These are phyloP conservation scores for Ophiostoma ips DNA, from an alignment of 2,329 filamentous ascomycete genomes.

Conservation along the genomic window DNA sequence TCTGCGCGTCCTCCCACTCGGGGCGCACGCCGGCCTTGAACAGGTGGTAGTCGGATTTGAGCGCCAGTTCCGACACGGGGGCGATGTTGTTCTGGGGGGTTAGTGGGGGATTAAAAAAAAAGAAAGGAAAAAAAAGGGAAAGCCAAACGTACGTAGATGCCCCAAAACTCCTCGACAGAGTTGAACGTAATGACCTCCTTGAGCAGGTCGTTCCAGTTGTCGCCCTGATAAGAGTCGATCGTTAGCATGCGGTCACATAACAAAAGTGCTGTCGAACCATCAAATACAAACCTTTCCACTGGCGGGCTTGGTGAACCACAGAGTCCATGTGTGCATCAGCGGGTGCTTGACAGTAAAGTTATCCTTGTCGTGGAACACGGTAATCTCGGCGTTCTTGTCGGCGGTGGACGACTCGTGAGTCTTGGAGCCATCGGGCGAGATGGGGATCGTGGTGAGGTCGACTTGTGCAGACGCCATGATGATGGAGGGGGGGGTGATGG, in stretches of 20 bases:
- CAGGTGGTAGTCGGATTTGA: conserved; percentile 98
- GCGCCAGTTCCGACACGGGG: conserved; percentile 81
- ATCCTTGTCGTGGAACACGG: conserved; percentile 94
- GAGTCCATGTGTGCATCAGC: conserved; percentile 91
- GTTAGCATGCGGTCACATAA: conserved; percentile 9
- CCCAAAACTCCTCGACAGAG: conserved; percentile 99
- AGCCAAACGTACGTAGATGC: conserved; percentile 69
- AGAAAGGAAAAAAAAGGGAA: not conserved
- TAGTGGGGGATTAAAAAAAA: conserved; percentile 5
- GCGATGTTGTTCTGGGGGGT: conserved; percentile 84
- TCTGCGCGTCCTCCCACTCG: conserved; percentile 96
- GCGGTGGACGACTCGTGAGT: conserved; percentile 28
- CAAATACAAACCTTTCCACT: conserved; percentile 62
- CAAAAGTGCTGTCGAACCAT: too few relatives aligned
- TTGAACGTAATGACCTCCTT: conserved; percentile 99
- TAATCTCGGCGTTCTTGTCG: conserved; percentile 51
- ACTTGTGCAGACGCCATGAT: conserved; percentile 38
- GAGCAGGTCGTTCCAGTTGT: conserved; percentile 96
- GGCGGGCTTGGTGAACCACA: conserved; percentile 98
- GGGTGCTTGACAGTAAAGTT: conserved; percentile 99
- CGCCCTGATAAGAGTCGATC: conserved; percentile 65
- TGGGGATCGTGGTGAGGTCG: conserved; percentile 53
- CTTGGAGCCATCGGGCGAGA: conserved; percentile 50
- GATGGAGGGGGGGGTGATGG: not conserved
- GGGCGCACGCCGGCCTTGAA: conserved; percentile 96